Evolutionary conservation across 768 basidiomycete genomes (phyloP).

Genomic region (Lactarius trivialis): DNA sequence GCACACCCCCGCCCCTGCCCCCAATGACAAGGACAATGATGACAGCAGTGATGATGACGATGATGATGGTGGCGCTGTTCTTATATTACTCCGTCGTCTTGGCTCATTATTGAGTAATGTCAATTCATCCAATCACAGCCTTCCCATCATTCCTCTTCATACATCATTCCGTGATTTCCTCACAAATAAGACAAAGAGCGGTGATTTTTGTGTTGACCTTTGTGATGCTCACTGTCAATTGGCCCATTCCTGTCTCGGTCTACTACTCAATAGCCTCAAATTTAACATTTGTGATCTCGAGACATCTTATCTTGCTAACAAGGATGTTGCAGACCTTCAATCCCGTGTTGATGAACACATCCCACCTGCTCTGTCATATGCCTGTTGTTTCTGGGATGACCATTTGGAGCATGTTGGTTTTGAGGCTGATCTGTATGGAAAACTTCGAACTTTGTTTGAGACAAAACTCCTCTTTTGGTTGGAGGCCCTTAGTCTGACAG

Average conservation of each 20-base stretch:
- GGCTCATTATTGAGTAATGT: neutral
- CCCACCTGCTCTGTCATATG: neutral
- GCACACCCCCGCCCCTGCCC: no score
- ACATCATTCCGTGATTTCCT: neutral
- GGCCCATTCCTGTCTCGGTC: neutral
- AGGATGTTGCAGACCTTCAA: neutral
- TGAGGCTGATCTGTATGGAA: neutral
- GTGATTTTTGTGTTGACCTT: neutral
- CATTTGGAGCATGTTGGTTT: neutral
- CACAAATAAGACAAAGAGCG: neutral
- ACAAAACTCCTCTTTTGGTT: neutral
- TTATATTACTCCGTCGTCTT: neutral
- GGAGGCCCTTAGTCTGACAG: neutral
- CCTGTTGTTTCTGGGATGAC: slow-evolving; percentile 1
- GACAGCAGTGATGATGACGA: neutral
- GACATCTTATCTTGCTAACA: neutral
- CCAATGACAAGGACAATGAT: no score
- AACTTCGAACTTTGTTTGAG: neutral
- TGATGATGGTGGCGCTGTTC: neutral
- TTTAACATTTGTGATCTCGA: neutral
- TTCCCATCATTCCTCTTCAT: neutral
- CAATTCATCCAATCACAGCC: neutral
- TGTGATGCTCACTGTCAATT: neutral
- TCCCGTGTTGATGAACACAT: neutral
- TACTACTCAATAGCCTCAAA: neutral